Percentiles rank a stretch among this genome's conserved stretches.
These are phyloP conservation scores for Hypoxylon fuscum DNA, from an alignment of 495 filamentous ascomycete species.

Conservation along the genomic window DNA sequence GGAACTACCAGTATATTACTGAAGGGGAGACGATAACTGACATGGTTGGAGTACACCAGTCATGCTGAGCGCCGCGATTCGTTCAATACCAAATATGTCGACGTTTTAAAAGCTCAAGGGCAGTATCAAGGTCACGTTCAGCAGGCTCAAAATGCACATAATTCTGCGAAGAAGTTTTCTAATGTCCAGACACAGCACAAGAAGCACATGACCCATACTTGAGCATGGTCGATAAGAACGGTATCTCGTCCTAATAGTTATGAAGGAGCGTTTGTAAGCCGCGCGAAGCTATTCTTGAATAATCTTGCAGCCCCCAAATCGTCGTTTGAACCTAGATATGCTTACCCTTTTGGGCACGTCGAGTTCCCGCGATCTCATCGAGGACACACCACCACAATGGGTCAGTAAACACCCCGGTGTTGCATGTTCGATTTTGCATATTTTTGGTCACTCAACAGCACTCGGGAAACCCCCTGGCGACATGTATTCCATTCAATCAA, in stretches of 20 bases:
- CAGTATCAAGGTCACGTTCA: background rate
- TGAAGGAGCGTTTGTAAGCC: background rate
- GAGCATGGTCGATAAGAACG: background rate
- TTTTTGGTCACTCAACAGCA: too few relatives aligned
- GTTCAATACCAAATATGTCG: conserved; percentile 1
- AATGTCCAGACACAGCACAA: background rate
- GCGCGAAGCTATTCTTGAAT: background rate
- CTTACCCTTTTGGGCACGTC: too few relatives aligned
- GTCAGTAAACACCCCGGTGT: too few relatives aligned
- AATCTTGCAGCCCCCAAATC: background rate
- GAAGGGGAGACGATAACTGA: background rate
- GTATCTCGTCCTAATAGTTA: background rate
- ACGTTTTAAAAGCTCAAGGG: background rate
- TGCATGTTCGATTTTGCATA: too few relatives aligned
- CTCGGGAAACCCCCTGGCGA: too few relatives aligned
- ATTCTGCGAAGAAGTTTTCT: background rate
- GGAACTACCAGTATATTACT: conserved; percentile 1
- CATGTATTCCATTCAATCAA: too few relatives aligned
- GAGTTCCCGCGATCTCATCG: too few relatives aligned
- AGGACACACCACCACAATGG: too few relatives aligned
- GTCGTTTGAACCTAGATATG: too few relatives aligned
- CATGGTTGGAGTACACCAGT: background rate
- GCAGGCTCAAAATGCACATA: background rate
- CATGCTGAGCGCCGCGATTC: background rate
- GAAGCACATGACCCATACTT: background rate